Conservation (phyloP, 306 rosid species). For the Fagus sylvatica region DNA sequence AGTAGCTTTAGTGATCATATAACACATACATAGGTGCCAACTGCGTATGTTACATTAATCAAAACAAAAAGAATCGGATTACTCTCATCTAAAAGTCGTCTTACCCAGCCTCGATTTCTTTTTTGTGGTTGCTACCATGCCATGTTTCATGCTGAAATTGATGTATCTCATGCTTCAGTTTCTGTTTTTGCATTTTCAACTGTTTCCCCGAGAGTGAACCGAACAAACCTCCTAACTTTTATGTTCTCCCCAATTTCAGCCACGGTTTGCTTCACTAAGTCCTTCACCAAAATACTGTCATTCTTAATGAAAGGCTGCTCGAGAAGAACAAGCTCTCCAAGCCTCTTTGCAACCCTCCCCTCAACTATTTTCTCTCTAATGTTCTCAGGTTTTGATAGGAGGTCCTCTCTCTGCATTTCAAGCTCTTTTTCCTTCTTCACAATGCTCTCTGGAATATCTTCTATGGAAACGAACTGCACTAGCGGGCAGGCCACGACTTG, state of each 20-base stretch:
- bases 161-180: slow-evolving; percentile 33
- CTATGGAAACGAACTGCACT: slow-evolving; percentile 75
- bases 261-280: slow-evolving; percentile 92
- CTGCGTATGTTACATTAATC: slow-evolving; percentile 20
- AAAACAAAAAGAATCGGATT: slow-evolving; percentile 35
- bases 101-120: not conserved
- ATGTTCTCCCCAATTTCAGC: slow-evolving; percentile 98
- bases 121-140: slow-evolving; percentile 13
- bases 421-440: slow-evolving; percentile 68
- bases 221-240: slow-evolving; percentile 78
- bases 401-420: slow-evolving; percentile 95
- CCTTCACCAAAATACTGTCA: slow-evolving; percentile 79
- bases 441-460: slow-evolving; percentile 69
- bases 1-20: slow-evolving; percentile 6
- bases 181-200: slow-evolving; percentile 34
- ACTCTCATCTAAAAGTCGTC: slow-evolving; percentile 34
- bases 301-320: slow-evolving; percentile 95
- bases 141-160: slow-evolving; percentile 4
- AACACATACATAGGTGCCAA: slow-evolving; percentile 31
- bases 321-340: slow-evolving; percentile 86
- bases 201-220: slow-evolving; percentile 84
- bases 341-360: slow-evolving; percentile 93
- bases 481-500: slow-evolving; percentile 89
- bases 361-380: slow-evolving; percentile 92
- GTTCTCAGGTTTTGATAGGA: slow-evolving; percentile 80